Conservation (phyloP, 805 yeast species). For the Dipodascus albidus region DNA sequence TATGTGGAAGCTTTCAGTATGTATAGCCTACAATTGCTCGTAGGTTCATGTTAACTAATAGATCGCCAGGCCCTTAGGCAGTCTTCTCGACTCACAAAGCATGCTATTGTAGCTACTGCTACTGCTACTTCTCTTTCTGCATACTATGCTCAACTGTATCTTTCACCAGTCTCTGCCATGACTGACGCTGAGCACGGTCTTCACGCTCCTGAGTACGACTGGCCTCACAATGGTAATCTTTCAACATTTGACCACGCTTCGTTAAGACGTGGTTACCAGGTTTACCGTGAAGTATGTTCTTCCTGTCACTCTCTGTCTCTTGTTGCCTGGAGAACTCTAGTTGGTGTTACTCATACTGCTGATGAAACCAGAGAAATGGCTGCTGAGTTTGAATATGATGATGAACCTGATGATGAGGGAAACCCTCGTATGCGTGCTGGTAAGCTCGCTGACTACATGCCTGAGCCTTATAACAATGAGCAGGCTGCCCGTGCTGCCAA, state of each 20-base stretch:
- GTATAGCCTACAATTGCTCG: slow-evolving; percentile 2
- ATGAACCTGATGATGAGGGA: slow-evolving; percentile 29
- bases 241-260: slow-evolving; percentile 82
- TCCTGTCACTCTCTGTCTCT: slow-evolving; percentile 96
- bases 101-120: slow-evolving; percentile 37
- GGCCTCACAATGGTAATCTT: slow-evolving; percentile 93
- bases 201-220: slow-evolving; percentile 84
- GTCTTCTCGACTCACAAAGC: slow-evolving; percentile 8
- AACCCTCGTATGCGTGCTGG: slow-evolving; percentile 97
- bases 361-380: slow-evolving; percentile 86
- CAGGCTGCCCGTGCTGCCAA: slow-evolving; percentile 99
- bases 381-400: slow-evolving; percentile 74
- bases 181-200: slow-evolving; percentile 98
- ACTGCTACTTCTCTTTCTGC: slow-evolving; percentile 72
- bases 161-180: slow-evolving; percentile 87
- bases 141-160: slow-evolving; percentile 73
- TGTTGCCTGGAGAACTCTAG: slow-evolving; percentile 96
- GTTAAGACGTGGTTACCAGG: slow-evolving; percentile 98
- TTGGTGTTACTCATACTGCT: slow-evolving; percentile 91
- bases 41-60: neutral
- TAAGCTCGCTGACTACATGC: slow-evolving; percentile 90
- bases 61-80: neutral
- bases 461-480: slow-evolving; percentile 93
- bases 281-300: slow-evolving; percentile 97
- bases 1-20: slow-evolving; percentile 12